phyloP scores from a whole-genome alignment of 208 protist species.

The Wallacemonas sp. region DNA sequence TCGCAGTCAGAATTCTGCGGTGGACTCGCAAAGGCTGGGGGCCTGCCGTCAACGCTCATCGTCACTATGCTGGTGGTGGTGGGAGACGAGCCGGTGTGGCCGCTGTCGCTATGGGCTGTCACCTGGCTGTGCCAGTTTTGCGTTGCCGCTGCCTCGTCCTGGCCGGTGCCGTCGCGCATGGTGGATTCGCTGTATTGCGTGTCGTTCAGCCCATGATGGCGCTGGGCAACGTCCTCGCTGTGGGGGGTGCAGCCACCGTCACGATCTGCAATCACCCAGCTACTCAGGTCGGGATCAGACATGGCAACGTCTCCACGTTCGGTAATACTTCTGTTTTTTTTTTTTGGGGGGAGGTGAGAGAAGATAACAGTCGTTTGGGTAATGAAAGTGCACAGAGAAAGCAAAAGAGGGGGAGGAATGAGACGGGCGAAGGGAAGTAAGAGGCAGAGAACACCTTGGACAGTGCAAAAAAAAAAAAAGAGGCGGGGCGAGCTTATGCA shows the following conservation, averaged over 20 bases:
- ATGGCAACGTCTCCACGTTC: no score
- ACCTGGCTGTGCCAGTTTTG: not conserved
- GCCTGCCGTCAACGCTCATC: not conserved
- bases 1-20: not conserved
- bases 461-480: no score
- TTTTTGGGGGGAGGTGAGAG: not conserved
- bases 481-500: no score
- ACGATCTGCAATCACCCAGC: not conserved
- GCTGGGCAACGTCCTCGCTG: not conserved
- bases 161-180: no score
- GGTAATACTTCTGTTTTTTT: not conserved
- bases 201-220: not conserved
- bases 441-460: no score
- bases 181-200: not conserved
- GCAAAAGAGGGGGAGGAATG: slow-evolving; percentile 1
- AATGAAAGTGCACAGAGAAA: not conserved
- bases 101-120: not conserved
- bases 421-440: no score
- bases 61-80: not conserved
- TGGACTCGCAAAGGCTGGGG: not conserved
- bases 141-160: no score
- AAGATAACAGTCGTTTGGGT: not conserved
- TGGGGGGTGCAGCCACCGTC: not conserved
- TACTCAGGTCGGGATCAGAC: slow-evolving; percentile 3
- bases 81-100: not conserved